Percentiles rank a stretch among this genome's conserved stretches.
Conservation (phyloP, 2,329 filamentous ascomycete genomes). For the Phaeosphaeria sp. region DNA sequence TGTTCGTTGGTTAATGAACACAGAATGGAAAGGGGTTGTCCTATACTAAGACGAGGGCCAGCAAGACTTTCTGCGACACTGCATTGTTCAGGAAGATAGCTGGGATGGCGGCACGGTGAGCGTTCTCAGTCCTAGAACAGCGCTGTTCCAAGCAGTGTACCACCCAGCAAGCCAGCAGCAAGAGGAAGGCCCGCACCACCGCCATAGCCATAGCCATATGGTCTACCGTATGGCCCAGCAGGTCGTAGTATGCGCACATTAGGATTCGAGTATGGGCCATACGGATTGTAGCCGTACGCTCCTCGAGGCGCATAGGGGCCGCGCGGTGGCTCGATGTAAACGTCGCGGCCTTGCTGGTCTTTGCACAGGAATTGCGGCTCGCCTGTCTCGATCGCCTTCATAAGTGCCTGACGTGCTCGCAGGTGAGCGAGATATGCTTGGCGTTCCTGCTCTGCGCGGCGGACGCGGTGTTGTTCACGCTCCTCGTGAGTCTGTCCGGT, state of each 20-base stretch:
- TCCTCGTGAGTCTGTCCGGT: constrained; percentile 64
- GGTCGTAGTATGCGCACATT: constrained; percentile 60
- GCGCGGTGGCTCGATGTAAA: constrained; percentile 65
- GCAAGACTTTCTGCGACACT: too few species aligned
- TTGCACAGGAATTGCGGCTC: constrained; percentile 63
- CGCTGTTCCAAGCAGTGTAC: constrained; percentile 40
- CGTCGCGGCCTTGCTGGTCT: constrained; percentile 60
- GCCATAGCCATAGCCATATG: constrained; percentile 48
- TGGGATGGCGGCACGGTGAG: not conserved
- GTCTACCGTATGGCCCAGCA: constrained; percentile 53
- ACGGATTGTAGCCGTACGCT: constrained; percentile 56
- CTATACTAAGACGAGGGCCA: too few species aligned
- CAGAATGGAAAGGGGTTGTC: too few species aligned
- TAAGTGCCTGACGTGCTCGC: constrained; percentile 59
- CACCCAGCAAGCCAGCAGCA: constrained; percentile 44
- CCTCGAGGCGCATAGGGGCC: constrained; percentile 33
- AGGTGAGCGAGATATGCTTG: constrained; percentile 61
- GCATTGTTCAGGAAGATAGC: too few species aligned
- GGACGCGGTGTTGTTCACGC: constrained; percentile 55
- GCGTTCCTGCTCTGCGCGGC: constrained; percentile 59
- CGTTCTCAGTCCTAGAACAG: constrained; percentile 22
- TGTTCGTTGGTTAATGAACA: too few species aligned
- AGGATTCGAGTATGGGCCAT: constrained; percentile 56
- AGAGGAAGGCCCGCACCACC: constrained; percentile 46
- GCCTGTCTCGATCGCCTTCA: constrained; percentile 60